These are phyloP conservation scores for Ogataea polymorpha DNA, from an alignment of 805 yeast genomes.

Conservation along the genomic window DNA sequence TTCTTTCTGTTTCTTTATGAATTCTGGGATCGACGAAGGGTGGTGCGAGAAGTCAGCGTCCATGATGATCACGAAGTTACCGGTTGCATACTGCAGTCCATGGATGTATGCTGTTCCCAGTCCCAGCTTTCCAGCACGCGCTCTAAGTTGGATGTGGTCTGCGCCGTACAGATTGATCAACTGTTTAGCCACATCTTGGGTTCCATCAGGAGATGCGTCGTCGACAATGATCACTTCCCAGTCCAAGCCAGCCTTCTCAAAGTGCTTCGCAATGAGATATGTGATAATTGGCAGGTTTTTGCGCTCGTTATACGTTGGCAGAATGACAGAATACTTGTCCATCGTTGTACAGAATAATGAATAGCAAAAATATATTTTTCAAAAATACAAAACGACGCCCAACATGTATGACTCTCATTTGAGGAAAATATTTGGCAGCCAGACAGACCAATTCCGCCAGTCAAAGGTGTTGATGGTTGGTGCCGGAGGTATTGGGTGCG, in stretches of 20 bases:
- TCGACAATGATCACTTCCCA: conserved; percentile 81
- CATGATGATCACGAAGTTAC: conserved; percentile 76
- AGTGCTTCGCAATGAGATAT: conserved; percentile 67
- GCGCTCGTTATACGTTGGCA: conserved; percentile 77
- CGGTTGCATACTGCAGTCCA: conserved; percentile 67
- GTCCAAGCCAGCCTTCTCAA: conserved; percentile 50
- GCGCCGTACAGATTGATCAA: conserved; percentile 55
- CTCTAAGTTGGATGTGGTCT: conserved; percentile 59
- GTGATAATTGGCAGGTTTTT: conserved; percentile 65
- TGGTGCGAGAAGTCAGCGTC: conserved; percentile 84
- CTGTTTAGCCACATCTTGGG: conserved; percentile 67
- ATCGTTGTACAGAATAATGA: conserved; percentile 3
- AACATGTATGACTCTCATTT: conserved; percentile 31
- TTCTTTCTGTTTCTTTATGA: conserved; percentile 59
- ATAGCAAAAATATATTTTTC: background rate
- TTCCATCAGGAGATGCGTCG: conserved; percentile 79
- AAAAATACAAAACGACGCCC: background rate
- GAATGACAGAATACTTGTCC: conserved; percentile 66
- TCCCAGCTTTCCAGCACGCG: conserved; percentile 76
- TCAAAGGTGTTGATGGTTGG: conserved; percentile 80
- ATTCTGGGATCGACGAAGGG: conserved; percentile 75
- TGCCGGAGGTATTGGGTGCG: conserved; percentile 97
- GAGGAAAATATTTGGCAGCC: conserved; percentile 42
- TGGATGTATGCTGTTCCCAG: conserved; percentile 80
- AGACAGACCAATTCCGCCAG: conserved; percentile 27